These are phyloP conservation scores for Malus sieversii DNA, from an alignment of 306 rosid genomes.

Conservation along the genomic window DNA sequence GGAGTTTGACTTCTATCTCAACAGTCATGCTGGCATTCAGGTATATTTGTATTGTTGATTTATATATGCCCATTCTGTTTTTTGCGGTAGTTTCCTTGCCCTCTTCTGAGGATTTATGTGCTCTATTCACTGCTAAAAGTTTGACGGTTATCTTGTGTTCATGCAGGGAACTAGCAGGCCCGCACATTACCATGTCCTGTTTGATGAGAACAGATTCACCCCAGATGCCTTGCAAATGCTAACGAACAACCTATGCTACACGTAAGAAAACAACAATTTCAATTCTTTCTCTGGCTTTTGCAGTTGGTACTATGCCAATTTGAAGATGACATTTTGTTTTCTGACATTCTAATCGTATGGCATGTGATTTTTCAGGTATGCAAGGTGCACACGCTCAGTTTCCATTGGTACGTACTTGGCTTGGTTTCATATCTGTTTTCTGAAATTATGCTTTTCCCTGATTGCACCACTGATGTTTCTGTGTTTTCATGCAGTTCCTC, in stretches of 20 bases:
- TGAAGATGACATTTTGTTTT: too few species aligned
- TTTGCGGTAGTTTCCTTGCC: not conserved
- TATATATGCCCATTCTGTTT: not conserved
- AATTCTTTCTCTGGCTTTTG: not conserved
- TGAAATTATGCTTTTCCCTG: too few species aligned
- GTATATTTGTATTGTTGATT: slow-evolving; percentile 9
- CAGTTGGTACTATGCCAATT: too few species aligned
- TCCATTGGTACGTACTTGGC: slow-evolving; percentile 27
- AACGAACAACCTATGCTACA: slow-evolving; percentile 42
- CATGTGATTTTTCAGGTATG: slow-evolving; percentile 23
- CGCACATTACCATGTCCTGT: slow-evolving; percentile 35
- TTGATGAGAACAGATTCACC: slow-evolving; percentile 34
- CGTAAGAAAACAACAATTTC: slow-evolving; percentile 10
- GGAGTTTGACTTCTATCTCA: slow-evolving; percentile 63
- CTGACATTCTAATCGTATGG: not conserved
- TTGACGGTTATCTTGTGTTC: not conserved
- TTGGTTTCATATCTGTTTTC: not conserved
- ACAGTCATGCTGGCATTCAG: slow-evolving; percentile 84
- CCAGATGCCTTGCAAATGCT: slow-evolving; percentile 32
- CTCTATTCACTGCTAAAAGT: not conserved
- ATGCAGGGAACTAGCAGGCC: slow-evolving; percentile 49
- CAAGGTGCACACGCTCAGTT: slow-evolving; percentile 45
- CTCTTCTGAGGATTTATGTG: not conserved
- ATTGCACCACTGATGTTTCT: not conserved
- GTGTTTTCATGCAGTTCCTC: slow-evolving; percentile 33